phyloP scores from a whole-genome alignment of 495 filamentous ascomycete species.

The Aspergillus nidulans region DNA sequence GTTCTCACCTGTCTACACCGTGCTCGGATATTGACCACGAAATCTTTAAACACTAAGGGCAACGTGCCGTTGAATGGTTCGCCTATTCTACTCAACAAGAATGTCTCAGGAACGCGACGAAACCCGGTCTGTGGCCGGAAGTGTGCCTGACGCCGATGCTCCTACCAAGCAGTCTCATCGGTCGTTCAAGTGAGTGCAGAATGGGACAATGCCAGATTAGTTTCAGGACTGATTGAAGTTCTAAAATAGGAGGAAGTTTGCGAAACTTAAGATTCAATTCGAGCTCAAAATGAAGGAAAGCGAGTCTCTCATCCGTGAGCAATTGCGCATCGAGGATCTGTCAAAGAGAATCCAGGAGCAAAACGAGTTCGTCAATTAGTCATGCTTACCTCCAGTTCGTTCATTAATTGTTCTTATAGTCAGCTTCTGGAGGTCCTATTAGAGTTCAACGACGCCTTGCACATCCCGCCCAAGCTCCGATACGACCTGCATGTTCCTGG shows the following conservation, averaged over 20 bases:
- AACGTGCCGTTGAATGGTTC: background rate
- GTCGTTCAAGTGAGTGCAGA: slow-evolving; percentile 40
- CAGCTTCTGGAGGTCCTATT: slow-evolving; percentile 79
- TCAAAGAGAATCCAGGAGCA: slow-evolving; percentile 77
- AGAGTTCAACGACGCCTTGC: slow-evolving; percentile 75
- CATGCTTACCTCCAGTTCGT: background rate
- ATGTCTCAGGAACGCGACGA: slow-evolving; percentile 34
- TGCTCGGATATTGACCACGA: background rate
- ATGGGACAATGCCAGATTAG: background rate
- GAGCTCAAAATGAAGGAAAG: slow-evolving; percentile 77
- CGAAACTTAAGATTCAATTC: slow-evolving; percentile 83
- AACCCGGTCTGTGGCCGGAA: slow-evolving; percentile 22
- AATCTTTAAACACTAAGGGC: background rate
- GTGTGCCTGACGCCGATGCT: slow-evolving; percentile 31
- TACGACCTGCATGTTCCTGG: slow-evolving; percentile 53
- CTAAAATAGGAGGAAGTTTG: slow-evolving; percentile 82
- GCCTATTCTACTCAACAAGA: background rate
- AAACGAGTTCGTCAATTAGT: slow-evolving; percentile 62
- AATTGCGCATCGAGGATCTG: slow-evolving; percentile 70
- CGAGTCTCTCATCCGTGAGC: slow-evolving; percentile 69
- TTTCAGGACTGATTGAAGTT: slow-evolving; percentile 16
- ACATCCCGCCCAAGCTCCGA: slow-evolving; percentile 68
- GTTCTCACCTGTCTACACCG: background rate
- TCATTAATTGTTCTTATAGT: slow-evolving; percentile 29
- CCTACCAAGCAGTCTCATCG: slow-evolving; percentile 36